Evolutionary conservation across 345 rosid genomes (phyloP), one percentile per base, ranked within the genome.

Genomic region (Boechera retrofracta): DNA sequence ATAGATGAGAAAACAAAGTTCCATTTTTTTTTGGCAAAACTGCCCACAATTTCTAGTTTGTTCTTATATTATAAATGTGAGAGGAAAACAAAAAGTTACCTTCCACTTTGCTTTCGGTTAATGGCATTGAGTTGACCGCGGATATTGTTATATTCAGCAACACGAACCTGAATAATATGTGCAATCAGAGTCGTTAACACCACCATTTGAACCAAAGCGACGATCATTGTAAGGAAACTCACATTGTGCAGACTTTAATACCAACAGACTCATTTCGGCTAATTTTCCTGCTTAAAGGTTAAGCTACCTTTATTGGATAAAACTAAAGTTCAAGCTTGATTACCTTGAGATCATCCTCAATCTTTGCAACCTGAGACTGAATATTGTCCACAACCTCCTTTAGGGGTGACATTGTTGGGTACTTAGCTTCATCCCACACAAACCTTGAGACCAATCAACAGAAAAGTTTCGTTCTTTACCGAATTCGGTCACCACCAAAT

Each of bases 341-440:
- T 83, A 93, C 99, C 99, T 96, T 96, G 80, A 96, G 97, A 87
- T 96, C 98, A 90, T 96, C 99, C 82, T 96, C 99, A 72, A 93
- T 90, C 87, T 90, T 96, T 24, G 89, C 86, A 47, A 91, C 97
- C 78, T 86, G 96, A 76, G 83, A 70, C 67, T 93, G 99, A 79
- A 96, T 90, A 72, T 83, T 76, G 70, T 86, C 95, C 36, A 96
- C 91, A 81, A 85, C 90, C 78, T 93, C 98, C 89, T 85, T 93
- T 67, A 93, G 80, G 69, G 97, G 95, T 4, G 99, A 86, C 97
- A 89, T 89, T 5, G 92, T 87, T 64, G 99, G 99, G 79, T 93
- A 96, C 86, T 85, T 96, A 4, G 98, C 93, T 79, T 93, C 99
- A 77, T 93, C 97, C 99, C 98, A 96, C 24, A 89, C 89, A 83